A percentile compares a stretch with the other conserved stretches of the same genome.
Conservation (phyloP, 2,329 filamentous ascomycete species). For the Botrytis squamosa region DNA sequence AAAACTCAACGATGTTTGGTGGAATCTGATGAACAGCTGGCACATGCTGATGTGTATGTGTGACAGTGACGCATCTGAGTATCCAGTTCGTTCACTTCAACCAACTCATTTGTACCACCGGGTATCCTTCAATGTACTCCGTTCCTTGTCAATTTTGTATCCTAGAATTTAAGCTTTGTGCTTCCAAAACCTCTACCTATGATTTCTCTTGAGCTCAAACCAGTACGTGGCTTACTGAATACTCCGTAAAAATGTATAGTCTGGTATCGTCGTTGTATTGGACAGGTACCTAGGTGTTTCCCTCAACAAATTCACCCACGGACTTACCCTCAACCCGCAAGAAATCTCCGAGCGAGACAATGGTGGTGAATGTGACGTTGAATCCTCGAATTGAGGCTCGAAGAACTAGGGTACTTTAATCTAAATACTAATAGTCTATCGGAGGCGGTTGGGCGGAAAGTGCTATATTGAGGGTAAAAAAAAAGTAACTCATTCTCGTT, state of each 20-base stretch:
- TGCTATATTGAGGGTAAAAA: background rate
- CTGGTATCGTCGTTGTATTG: background rate
- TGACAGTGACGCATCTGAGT: background rate
- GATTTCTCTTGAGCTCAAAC: background rate
- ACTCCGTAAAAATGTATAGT: background rate
- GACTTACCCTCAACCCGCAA: slow-evolving; percentile 1
- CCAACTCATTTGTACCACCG: background rate
- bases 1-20: background rate
- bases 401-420: background rate
- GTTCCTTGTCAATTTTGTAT: background rate
- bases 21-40: background rate
- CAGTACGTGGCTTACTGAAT: background rate
- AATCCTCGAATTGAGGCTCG: background rate
- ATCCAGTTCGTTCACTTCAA: background rate
- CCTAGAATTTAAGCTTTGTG: background rate
- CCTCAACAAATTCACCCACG: background rate
- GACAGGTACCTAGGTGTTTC: background rate
- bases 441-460: background rate
- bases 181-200: background rate
- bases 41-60: background rate
- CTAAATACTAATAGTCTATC: background rate
- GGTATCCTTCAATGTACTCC: background rate
- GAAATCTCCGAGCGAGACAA: background rate
- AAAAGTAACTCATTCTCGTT: background rate
- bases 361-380: background rate